Conservation (phyloP, 225 moss, liverwort and hornwort species). For the Takakia lepidozioides region DNA sequence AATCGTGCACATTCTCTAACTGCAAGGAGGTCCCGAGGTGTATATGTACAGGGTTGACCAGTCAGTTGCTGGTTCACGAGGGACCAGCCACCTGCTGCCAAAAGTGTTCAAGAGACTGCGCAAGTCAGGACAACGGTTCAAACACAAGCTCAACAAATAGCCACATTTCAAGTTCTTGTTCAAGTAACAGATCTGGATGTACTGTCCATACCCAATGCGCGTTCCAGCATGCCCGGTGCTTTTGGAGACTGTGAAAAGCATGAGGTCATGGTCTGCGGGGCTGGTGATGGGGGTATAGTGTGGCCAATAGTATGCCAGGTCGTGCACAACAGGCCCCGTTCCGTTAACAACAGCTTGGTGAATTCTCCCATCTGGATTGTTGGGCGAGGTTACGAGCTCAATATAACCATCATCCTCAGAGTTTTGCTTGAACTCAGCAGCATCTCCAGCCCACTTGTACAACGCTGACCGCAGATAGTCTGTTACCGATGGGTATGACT, state of each 20-base stretch:
- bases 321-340: conserved; percentile 65
- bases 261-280: conserved; percentile 63
- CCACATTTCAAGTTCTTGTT: too few species aligned
- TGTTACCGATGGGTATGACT: conserved; percentile 79
- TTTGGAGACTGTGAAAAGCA: conserved; percentile 92
- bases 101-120: too few species aligned
- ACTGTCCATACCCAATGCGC: conserved; percentile 75
- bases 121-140: too few species aligned
- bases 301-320: conserved; percentile 98
- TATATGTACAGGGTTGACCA: too few species aligned
- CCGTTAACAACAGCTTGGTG: conserved; percentile 65
- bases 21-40: too few species aligned
- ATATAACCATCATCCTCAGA: conserved; percentile 49
- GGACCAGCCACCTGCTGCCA: too few species aligned
- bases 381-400: conserved; percentile 88
- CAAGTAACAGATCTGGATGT: neutral
- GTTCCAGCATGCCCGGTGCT: conserved; percentile 97
- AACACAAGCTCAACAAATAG: too few species aligned
- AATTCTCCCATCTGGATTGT: conserved; percentile 84
- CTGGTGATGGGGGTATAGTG: conserved; percentile 77
- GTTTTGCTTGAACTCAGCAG: conserved; percentile 39
- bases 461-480: conserved; percentile 74
- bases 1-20: too few species aligned
- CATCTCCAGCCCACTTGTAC: conserved; percentile 89
- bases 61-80: too few species aligned